These are phyloP conservation scores for Mortierella claussenii DNA, from an alignment of 192 early-diverging fungal genomes.

Conservation along the genomic window DNA sequence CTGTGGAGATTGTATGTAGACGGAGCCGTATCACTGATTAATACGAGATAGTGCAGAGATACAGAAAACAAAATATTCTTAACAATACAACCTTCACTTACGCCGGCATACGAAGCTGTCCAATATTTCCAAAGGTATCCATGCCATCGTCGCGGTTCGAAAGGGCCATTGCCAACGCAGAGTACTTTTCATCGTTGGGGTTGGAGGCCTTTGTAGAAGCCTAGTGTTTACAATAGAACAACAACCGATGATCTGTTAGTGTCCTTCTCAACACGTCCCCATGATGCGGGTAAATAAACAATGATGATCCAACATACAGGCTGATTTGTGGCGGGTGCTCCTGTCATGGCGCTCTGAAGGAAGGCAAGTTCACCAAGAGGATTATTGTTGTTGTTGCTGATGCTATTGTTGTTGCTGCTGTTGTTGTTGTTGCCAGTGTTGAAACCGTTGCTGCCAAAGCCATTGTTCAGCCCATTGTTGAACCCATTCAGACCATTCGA, in stretches of 20 bases:
- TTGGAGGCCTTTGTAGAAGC: conserved; percentile 15
- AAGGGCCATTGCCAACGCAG: conserved; percentile 37
- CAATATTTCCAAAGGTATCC: conserved; percentile 61
- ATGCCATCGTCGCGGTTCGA: conserved; percentile 58
- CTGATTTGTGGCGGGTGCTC: conserved; percentile 14
- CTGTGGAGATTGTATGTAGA: conserved; percentile 9
- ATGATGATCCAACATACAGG: conserved; percentile 12
- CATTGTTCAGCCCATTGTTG: conserved; percentile 9
- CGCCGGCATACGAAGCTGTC: conserved; percentile 49
- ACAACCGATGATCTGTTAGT: background rate
- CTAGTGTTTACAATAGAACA: background rate
- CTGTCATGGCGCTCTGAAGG: conserved; percentile 29
- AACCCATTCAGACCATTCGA: background rate
- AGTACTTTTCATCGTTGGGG: conserved; percentile 41
- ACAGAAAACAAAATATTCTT: background rate
- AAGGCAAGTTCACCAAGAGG: conserved; percentile 37
- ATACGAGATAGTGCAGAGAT: background rate
- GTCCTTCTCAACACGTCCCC: background rate
- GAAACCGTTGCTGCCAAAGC: conserved; percentile 6
- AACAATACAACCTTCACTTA: conserved; percentile 27
- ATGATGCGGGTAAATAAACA: background rate
- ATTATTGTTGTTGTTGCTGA: conserved; percentile 34
- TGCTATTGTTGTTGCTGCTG: conserved; percentile 8
- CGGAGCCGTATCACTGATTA: too few species aligned
- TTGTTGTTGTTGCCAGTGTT: conserved; percentile 25